phyloP scores from a whole-genome alignment of 2,329 filamentous ascomycete species.

The Microthyrium microscopicum region DNA sequence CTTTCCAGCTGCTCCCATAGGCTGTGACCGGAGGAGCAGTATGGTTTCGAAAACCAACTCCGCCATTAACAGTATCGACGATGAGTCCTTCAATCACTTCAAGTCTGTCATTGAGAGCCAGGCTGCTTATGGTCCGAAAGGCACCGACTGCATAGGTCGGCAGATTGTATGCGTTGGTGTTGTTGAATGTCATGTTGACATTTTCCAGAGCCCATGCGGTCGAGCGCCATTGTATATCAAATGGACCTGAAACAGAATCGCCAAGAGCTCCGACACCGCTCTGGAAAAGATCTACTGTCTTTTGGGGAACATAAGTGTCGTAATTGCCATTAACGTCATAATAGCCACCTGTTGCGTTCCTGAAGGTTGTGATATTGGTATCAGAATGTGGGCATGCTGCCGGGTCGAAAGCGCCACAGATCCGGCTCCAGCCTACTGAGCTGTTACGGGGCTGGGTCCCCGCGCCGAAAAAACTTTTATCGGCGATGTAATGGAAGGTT shows the following conservation, averaged over 20 bases:
- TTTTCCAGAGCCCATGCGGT: conserved; percentile 11
- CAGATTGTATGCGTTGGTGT: conserved; percentile 16
- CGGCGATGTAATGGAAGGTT: conserved; percentile 23
- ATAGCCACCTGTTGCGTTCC: conserved; percentile 12
- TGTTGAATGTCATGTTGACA: not conserved
- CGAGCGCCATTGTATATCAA: conserved; percentile 25
- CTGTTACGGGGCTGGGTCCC: conserved; percentile 23
- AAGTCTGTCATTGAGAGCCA: conserved; percentile 19
- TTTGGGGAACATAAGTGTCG: conserved; percentile 19
- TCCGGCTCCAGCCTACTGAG: conserved; percentile 16
- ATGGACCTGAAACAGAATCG: conserved; percentile 24
- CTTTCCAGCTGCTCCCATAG: conserved; percentile 26
- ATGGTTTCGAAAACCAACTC: conserved; percentile 31
- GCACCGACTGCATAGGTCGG: conserved; percentile 16
- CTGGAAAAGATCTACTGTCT: conserved; percentile 20
- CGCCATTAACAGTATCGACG: conserved; percentile 25
- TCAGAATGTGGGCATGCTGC: conserved; percentile 14
- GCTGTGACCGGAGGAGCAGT: conserved; percentile 19
- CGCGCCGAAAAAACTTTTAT: conserved; percentile 21
- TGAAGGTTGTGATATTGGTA: conserved; percentile 10
- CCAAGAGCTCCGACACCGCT: conserved; percentile 18
- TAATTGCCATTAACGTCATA: conserved; percentile 14
- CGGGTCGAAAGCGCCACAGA: conserved; percentile 14
- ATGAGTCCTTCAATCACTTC: conserved; percentile 27
- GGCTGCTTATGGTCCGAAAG: conserved; percentile 16